phyloP scores from a whole-genome alignment of 495 filamentous ascomycete genomes.

The Geoglossum glabrum region DNA sequence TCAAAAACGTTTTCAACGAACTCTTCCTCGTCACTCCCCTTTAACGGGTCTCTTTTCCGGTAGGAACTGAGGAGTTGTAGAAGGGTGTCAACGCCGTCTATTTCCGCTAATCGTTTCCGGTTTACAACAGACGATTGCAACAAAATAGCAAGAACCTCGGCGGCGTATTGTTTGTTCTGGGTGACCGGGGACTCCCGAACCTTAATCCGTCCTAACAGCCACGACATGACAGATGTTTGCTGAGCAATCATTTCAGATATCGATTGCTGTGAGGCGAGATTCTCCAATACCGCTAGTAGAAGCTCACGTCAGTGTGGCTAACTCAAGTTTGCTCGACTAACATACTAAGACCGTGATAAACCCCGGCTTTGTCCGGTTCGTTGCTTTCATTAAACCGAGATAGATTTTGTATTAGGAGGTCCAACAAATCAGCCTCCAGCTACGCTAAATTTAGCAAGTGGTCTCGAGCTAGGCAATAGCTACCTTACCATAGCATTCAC shows the following conservation, averaged over 20 bases:
- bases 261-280: conserved; percentile 49
- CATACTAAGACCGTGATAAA: conserved; percentile 63
- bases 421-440: conserved; percentile 62
- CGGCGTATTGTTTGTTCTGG: conserved; percentile 93
- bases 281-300: conserved; percentile 51
- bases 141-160: conserved; percentile 79
- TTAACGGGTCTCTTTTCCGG: conserved; percentile 68
- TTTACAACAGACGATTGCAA: conserved; percentile 48
- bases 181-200: conserved; percentile 36
- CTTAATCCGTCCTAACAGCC: conserved; percentile 56
- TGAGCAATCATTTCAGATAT: conserved; percentile 49
- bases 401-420: conserved; percentile 68
- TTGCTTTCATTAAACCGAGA: conserved; percentile 59
- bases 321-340: background rate
- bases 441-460: conserved; percentile 4
- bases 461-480: background rate
- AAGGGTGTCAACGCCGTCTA: conserved; percentile 60
- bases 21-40: conserved; percentile 80
- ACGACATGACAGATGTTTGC: conserved; percentile 44
- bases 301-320: conserved; percentile 6
- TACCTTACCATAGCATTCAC: conserved; percentile 50
- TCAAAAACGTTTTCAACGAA: conserved; percentile 89
- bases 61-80: conserved; percentile 78
- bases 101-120: conserved; percentile 35
- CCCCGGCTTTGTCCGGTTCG: conserved; percentile 60